phyloP scores from a whole-genome alignment of 129 eudicot genomes.

The Escallonia herrerae region DNA sequence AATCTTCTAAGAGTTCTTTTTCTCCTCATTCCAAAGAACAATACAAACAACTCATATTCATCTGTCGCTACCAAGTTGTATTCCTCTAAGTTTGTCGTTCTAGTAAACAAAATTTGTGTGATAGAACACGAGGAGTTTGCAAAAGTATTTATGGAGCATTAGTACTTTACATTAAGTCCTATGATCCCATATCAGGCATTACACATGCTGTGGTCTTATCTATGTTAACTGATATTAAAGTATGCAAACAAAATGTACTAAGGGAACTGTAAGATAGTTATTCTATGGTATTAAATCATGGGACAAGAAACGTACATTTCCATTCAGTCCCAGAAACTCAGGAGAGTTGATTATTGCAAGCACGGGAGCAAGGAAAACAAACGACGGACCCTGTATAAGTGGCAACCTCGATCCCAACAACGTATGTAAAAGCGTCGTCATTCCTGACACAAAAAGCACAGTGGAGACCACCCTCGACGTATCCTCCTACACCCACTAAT shows the following conservation, averaged over 20 bases:
- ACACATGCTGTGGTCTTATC: too few species aligned
- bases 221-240: neutral
- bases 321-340: conserved; percentile 67
- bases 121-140: too few species aligned
- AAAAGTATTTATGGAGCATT: too few species aligned
- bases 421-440: conserved; percentile 82
- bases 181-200: neutral
- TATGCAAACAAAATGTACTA: neutral
- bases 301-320: conserved; percentile 55
- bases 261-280: neutral
- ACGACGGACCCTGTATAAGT: conserved; percentile 93
- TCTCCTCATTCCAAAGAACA: too few species aligned
- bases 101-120: too few species aligned
- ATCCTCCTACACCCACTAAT: conserved; percentile 70
- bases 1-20: too few species aligned
- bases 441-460: conserved; percentile 80
- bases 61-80: too few species aligned
- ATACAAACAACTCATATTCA: too few species aligned
- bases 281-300: neutral
- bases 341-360: conserved; percentile 93
- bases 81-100: too few species aligned
- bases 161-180: neutral
- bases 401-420: conserved; percentile 89
- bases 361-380: conserved; percentile 92
- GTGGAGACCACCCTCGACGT: conserved; percentile 82